Conservation (phyloP, 495 filamentous ascomycete species). For the Penicillium egyptiacum region DNA sequence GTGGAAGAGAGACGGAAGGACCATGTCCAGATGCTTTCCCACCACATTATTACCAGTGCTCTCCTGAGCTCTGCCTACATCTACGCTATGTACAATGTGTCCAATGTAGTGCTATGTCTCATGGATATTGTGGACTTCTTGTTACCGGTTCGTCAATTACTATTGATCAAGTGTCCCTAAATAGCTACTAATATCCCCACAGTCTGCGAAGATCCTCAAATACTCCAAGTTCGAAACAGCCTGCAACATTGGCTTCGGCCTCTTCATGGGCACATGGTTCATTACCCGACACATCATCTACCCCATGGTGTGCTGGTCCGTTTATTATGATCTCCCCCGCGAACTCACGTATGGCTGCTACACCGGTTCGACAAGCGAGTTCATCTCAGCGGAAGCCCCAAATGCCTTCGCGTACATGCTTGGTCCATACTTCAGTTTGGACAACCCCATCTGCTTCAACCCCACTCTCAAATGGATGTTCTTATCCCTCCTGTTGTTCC, state of each 20-base stretch:
- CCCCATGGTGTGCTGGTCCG: conserved; percentile 71
- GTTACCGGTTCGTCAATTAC: conserved; percentile 65
- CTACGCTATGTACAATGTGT: conserved; percentile 81
- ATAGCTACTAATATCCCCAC: conserved; percentile 10
- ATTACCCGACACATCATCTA: conserved; percentile 80
- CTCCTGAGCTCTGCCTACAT: conserved; percentile 79
- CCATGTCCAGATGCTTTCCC: conserved; percentile 91
- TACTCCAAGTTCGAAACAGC: conserved; percentile 72
- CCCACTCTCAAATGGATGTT: conserved; percentile 70
- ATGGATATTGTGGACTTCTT: conserved; percentile 95
- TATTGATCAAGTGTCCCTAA: background rate
- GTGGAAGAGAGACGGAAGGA: conserved; percentile 94
- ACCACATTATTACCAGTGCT: conserved; percentile 85
- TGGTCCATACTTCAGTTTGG: conserved; percentile 65
- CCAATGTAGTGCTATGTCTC: conserved; percentile 81
- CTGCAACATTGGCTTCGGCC: conserved; percentile 81
- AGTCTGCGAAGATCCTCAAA: conserved; percentile 94
- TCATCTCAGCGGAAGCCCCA: conserved; percentile 56
- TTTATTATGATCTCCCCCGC: conserved; percentile 67
- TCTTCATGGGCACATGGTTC: conserved; percentile 88
- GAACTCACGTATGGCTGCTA: conserved; percentile 72
- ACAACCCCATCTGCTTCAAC: conserved; percentile 76
- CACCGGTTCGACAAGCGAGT: conserved; percentile 52
- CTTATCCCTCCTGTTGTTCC: conserved; percentile 67
- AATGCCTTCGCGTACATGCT: conserved; percentile 60